These are phyloP conservation scores for Viola pubescens DNA, from an alignment of 441 rosid species.

Conservation along the genomic window DNA sequence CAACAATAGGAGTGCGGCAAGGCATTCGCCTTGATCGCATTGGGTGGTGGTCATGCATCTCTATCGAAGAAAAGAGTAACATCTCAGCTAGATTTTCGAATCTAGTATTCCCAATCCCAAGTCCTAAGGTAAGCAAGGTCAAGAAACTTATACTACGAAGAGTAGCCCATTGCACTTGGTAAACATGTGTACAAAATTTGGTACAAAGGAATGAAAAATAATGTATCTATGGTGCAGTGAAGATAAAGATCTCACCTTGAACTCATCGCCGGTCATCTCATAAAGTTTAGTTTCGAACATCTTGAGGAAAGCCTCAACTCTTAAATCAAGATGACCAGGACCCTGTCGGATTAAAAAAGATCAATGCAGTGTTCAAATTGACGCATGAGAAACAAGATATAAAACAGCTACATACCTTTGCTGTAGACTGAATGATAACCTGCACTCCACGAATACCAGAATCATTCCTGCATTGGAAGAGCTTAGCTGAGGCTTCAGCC, in stretches of 20 bases:
- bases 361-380: not conserved
- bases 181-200: too few relatives aligned
- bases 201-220: too few relatives aligned
- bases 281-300: conserved; percentile 54
- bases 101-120: too few relatives aligned
- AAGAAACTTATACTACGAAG: too few relatives aligned
- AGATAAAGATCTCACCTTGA: conserved; percentile 43
- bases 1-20: too few relatives aligned
- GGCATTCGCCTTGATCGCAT: too few relatives aligned
- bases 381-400: conserved; percentile 4
- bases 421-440: conserved; percentile 77
- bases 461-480: conserved; percentile 36
- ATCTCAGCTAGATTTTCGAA: too few relatives aligned
- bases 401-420: conserved; percentile 40
- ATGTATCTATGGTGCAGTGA: too few relatives aligned
- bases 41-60: too few relatives aligned
- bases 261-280: conserved; percentile 65
- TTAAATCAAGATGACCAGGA: conserved; percentile 64
- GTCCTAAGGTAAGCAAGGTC: too few relatives aligned
- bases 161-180: too few relatives aligned
- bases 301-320: conserved; percentile 73
- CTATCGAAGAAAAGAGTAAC: too few relatives aligned
- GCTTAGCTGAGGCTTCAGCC: conserved; percentile 9
- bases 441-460: conserved; percentile 62
- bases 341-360: conserved; percentile 37